Evolutionary conservation across 129 eudicot species (phyloP).

Genomic region (Rutidosis leptorrhynchoides): DNA sequence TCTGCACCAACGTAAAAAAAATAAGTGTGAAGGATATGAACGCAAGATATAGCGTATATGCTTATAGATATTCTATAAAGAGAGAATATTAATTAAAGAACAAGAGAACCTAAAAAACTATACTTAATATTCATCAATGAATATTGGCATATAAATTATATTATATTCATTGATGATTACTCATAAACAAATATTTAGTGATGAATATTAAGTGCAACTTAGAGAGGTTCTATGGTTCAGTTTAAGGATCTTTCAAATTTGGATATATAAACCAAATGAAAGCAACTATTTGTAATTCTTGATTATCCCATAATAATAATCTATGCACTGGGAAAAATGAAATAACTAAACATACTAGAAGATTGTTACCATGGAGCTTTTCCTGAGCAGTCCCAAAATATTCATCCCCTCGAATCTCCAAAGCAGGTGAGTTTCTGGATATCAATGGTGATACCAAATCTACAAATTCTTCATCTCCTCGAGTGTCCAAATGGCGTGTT

Average conservation of each 20-base stretch:
- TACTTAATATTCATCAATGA: neutral
- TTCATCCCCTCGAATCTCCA: neutral
- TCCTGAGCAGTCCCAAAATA: constrained; percentile 23
- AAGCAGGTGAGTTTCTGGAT: constrained; percentile 28
- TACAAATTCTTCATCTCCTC: constrained; percentile 14
- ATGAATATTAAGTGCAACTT: too few relatives aligned
- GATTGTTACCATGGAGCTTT: constrained; percentile 34
- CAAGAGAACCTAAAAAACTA: neutral
- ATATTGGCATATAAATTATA: neutral
- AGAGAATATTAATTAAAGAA: neutral
- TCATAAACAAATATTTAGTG: too few relatives aligned
- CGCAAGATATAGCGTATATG: neutral
- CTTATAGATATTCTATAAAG: neutral
- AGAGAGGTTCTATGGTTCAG: neutral
- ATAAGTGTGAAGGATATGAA: neutral
- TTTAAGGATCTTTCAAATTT: neutral
- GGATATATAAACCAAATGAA: neutral
- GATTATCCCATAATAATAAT: neutral
- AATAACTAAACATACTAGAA: constrained; percentile 20
- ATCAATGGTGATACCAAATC: constrained; percentile 24
- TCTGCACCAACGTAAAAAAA: constrained; percentile 37
- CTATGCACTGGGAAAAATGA: neutral
- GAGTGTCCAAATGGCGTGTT: constrained; percentile 16
- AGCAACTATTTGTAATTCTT: neutral
- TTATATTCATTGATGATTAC: neutral